These are phyloP conservation scores for Trichoderma oligosporum DNA, from an alignment of 2,329 filamentous ascomycete genomes.

Conservation along the genomic window DNA sequence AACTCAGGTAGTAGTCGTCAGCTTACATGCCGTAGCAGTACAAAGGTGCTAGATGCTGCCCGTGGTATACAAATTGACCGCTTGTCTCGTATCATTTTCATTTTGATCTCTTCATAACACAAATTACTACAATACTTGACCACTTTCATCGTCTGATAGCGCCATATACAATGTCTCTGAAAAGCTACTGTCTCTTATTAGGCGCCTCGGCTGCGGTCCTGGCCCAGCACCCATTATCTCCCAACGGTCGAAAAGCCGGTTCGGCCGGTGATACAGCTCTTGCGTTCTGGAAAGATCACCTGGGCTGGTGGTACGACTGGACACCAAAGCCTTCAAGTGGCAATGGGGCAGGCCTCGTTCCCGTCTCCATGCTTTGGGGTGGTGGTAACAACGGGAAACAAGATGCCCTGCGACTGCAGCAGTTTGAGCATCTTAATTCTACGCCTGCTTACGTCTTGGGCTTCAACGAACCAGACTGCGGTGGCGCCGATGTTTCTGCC, in stretches of 20 bases:
- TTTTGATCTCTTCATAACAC: not conserved
- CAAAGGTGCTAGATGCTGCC: not conserved
- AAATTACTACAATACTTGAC: not conserved
- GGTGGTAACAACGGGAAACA: slow-evolving; percentile 18
- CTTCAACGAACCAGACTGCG: slow-evolving; percentile 22
- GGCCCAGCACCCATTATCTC: slow-evolving; percentile 9
- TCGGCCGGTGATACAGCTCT: slow-evolving; percentile 20
- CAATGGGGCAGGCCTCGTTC: slow-evolving; percentile 13
- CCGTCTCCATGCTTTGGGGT: slow-evolving; percentile 23
- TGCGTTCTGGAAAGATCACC: slow-evolving; percentile 20
- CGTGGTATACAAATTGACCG: not conserved
- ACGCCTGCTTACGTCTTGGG: slow-evolving; percentile 21
- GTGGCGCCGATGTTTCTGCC: slow-evolving; percentile 19
- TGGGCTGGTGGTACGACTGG: slow-evolving; percentile 23
- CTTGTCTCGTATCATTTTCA: not conserved
- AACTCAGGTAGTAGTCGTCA: not conserved
- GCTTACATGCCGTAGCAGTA: not conserved
- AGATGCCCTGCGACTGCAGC: slow-evolving; percentile 18
- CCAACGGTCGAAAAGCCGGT: slow-evolving; percentile 22
- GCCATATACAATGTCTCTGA: slow-evolving; percentile 14
- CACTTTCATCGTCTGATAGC: not conserved
- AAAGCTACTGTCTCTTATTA: slow-evolving; percentile 1
- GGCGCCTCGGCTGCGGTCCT: slow-evolving; percentile 1
- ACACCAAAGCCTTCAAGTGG: slow-evolving; percentile 15
- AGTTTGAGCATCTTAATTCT: slow-evolving; percentile 17